These are phyloP conservation scores for Comarum palustre DNA, from an alignment of 306 rosid genomes.

Conservation along the genomic window DNA sequence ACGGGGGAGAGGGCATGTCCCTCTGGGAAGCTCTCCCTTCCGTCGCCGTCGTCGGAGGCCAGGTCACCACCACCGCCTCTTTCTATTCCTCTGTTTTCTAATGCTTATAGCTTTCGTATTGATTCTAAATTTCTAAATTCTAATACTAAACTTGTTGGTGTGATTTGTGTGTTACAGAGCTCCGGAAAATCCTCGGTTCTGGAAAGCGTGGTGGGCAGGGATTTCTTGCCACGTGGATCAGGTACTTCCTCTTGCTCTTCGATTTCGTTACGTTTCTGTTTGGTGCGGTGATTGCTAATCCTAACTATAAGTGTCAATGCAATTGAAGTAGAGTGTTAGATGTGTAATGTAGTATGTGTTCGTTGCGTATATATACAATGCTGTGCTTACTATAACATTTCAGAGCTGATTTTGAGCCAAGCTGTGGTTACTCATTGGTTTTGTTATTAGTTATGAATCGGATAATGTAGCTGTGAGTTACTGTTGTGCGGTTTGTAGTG, in stretches of 20 bases:
- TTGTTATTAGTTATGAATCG: background rate
- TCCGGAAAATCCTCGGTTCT: conserved; percentile 95
- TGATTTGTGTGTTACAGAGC: conserved; percentile 45
- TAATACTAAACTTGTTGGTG: background rate
- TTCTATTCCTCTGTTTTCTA: background rate
- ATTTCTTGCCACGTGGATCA: conserved; percentile 98
- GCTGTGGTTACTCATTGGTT: background rate
- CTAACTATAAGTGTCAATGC: background rate
- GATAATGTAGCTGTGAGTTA: background rate
- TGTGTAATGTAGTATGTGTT: conserved; percentile 8
- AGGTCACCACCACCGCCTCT: conserved; percentile 47
- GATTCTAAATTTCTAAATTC: too few species aligned
- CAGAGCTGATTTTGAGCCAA: conserved; percentile 1
- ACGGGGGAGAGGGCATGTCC: conserved; percentile 97
- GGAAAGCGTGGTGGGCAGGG: conserved; percentile 98
- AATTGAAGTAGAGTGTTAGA: background rate
- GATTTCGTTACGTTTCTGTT: background rate
- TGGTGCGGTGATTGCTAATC: background rate
- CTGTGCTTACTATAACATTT: background rate
- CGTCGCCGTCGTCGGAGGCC: conserved; percentile 98
- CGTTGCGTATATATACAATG: background rate
- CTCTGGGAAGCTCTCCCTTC: conserved; percentile 99
- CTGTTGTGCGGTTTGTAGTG: background rate
- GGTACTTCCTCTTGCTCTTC: conserved; percentile 35
- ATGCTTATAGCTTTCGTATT: background rate